A percentile compares a stretch with the other conserved stretches of the same genome.
Conservation (phyloP, 257 asterid species). For the Capsicum pubescens region DNA sequence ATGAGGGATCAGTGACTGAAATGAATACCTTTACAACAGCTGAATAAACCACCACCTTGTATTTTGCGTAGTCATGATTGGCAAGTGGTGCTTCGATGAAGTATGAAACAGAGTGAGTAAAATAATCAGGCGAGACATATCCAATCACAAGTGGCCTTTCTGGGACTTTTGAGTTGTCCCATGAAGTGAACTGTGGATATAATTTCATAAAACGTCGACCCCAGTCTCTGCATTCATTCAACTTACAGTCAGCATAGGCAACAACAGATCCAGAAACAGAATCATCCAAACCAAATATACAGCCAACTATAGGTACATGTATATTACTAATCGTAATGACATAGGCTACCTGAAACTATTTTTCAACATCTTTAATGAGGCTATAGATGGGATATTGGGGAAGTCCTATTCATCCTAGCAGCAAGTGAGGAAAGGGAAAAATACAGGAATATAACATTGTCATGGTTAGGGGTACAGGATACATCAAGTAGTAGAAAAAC, state of each 20-base stretch:
- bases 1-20: neutral
- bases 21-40: constrained; percentile 92
- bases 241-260: constrained; percentile 35
- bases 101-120: constrained; percentile 98
- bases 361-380: neutral
- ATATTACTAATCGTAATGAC: constrained; percentile 6
- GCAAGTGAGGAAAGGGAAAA: neutral
- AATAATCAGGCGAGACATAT: constrained; percentile 99
- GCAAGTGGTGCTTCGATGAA: constrained; percentile 91
- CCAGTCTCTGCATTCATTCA: constrained; percentile 82
- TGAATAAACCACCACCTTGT: constrained; percentile 93
- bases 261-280: constrained; percentile 19
- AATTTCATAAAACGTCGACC: constrained; percentile 93
- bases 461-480: neutral
- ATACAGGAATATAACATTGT: neutral
- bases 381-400: constrained; percentile 4
- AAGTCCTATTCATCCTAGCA: constrained; percentile 18
- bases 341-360: neutral
- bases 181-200: constrained; percentile 78
- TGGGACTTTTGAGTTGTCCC: constrained; percentile 93
- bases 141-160: constrained; percentile 87
- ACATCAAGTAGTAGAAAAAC: neutral
- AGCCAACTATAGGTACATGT: neutral
- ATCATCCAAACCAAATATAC: neutral
- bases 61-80: constrained; percentile 73